Evolutionary conservation across 495 filamentous ascomycete genomes (phyloP).

Genomic region (Neurospora sp.): DNA sequence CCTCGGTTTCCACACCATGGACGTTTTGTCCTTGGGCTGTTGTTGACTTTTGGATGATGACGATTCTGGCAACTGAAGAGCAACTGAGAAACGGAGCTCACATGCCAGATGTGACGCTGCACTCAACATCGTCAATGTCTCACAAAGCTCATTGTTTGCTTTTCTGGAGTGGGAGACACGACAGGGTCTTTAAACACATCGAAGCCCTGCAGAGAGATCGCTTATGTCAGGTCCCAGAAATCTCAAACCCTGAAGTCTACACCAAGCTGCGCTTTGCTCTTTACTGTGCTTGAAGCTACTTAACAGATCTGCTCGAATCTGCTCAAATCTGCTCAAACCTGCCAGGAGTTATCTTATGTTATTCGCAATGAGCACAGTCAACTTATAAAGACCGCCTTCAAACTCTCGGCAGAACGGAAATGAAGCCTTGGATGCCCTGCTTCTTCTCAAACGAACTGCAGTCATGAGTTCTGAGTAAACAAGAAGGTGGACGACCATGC

Average conservation of each 20-base stretch:
- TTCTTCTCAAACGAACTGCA: background rate
- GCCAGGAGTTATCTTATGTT: background rate
- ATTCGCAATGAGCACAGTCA: background rate
- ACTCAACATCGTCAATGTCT: background rate
- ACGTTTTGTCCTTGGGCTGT: background rate
- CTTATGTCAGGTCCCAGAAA: too few species aligned
- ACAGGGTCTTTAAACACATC: background rate
- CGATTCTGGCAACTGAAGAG: background rate
- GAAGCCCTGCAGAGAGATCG: background rate
- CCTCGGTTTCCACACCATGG: background rate
- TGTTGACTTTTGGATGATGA: background rate
- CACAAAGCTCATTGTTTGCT: background rate
- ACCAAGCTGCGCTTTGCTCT: too few species aligned
- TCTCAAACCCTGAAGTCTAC: too few species aligned
- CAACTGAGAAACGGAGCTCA: background rate
- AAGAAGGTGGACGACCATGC: background rate
- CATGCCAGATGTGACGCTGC: background rate
- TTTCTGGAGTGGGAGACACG: background rate
- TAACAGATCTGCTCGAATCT: too few species aligned
- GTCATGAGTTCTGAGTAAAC: background rate
- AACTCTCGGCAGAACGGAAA: background rate
- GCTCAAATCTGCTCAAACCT: too few species aligned
- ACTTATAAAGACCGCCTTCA: background rate
- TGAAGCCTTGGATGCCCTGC: background rate
- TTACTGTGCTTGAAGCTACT: too few species aligned